Conservation (phyloP, 208 protist species). For the Crithidia acanthocephali region DNA sequence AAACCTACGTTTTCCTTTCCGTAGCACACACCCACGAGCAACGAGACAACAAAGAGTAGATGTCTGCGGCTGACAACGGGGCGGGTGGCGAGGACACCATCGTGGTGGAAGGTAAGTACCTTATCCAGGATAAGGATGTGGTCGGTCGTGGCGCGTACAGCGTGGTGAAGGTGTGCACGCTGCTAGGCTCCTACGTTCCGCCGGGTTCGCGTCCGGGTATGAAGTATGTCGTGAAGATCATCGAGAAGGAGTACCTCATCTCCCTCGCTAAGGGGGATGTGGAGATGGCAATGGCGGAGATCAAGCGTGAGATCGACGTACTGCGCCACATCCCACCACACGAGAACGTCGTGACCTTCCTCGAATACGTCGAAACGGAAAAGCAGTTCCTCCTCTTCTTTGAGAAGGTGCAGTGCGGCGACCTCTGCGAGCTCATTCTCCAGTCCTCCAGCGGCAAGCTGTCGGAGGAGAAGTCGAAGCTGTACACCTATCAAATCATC, state of each 20-base stretch:
- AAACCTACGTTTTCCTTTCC: too few species aligned
- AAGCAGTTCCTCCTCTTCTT: conserved; percentile 90
- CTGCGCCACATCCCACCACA: conserved; percentile 88
- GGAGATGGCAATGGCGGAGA: conserved; percentile 87
- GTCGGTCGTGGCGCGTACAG: conserved; percentile 90
- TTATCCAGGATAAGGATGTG: conserved; percentile 76
- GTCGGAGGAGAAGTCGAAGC: conserved; percentile 79
- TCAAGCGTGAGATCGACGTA: conserved; percentile 91
- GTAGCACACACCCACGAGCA: too few species aligned
- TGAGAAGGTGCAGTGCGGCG: conserved; percentile 85
- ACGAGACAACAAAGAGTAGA: too few species aligned
- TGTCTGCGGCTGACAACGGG: conserved; percentile 9
- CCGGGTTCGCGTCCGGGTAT: conserved; percentile 70
- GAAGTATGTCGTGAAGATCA: conserved; percentile 92
- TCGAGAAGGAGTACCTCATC: conserved; percentile 91
- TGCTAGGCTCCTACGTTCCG: conserved; percentile 70
- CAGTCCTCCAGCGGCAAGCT: conserved; percentile 80
- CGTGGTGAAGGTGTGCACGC: conserved; percentile 86
- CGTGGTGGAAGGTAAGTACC: conserved; percentile 77
- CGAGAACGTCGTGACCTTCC: conserved; percentile 89
- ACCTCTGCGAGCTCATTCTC: conserved; percentile 91
- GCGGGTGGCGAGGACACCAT: conserved; percentile 22
- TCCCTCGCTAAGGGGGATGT: conserved; percentile 87
- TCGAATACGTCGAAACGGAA: conserved; percentile 89
- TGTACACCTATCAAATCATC: conserved; percentile 91